A percentile compares a stretch with the other conserved stretches of the same genome.
phyloP scores from a whole-genome alignment of 2,329 filamentous ascomycete species.

The Paracoccidioides lutzii region DNA sequence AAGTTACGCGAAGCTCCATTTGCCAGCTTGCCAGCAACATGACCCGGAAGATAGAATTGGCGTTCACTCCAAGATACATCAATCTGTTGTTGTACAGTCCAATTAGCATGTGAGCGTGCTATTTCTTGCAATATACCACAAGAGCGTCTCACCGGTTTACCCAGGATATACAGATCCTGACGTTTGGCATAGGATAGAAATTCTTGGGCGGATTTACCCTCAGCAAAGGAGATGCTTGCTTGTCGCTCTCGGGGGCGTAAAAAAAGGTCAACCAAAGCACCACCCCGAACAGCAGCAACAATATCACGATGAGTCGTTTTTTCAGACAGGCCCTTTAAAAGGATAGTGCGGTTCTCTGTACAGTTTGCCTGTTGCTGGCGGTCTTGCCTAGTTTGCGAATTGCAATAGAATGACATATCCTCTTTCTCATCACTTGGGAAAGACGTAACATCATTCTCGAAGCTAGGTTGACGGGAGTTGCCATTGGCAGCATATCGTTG shows the following conservation, averaged over 20 bases:
- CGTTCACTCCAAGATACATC: slow-evolving; percentile 56
- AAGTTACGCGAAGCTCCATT: slow-evolving; percentile 62
- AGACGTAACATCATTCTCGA: slow-evolving; percentile 16
- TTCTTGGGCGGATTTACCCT: slow-evolving; percentile 46
- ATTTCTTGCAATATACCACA: background rate
- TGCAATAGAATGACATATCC: slow-evolving; percentile 9
- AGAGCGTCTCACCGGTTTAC: slow-evolving; percentile 46
- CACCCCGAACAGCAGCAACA: slow-evolving; percentile 52
- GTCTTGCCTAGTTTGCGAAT: slow-evolving; percentile 12
- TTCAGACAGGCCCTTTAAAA: slow-evolving; percentile 50
- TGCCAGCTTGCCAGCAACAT: slow-evolving; percentile 52
- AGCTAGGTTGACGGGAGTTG: slow-evolving; percentile 7
- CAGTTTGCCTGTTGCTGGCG: slow-evolving; percentile 9
- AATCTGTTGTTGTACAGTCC: slow-evolving; percentile 38
- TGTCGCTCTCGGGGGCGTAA: slow-evolving; percentile 46
- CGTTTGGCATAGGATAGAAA: slow-evolving; percentile 54
- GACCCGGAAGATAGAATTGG: slow-evolving; percentile 52
- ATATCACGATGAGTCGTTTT: slow-evolving; percentile 54
- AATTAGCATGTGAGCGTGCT: background rate
- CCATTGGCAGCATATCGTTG: background rate
- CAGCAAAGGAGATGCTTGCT: slow-evolving; percentile 58
- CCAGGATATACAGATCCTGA: slow-evolving; percentile 55
- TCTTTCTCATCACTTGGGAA: slow-evolving; percentile 17
- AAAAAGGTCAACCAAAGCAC: slow-evolving; percentile 56
- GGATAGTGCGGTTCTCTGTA: slow-evolving; percentile 30